Percentiles rank a stretch among this genome's conserved stretches.
Conservation (phyloP, 176 grass and related monocot species). For the Carex cristatella region DNA sequence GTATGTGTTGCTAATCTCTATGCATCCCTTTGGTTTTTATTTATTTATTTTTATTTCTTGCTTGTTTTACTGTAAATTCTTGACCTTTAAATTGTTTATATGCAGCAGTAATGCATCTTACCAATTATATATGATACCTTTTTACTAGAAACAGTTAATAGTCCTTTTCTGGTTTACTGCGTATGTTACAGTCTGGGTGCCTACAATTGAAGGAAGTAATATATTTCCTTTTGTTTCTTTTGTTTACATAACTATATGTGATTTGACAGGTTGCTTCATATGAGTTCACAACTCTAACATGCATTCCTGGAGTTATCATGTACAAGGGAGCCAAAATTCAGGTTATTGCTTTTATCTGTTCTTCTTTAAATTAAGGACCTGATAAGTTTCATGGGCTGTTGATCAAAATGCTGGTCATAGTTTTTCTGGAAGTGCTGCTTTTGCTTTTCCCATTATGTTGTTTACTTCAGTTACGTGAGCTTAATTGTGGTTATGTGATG, state of each 20-base stretch:
- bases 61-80: background rate
- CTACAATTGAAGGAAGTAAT: background rate
- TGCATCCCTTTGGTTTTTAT: background rate
- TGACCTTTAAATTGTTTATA: background rate
- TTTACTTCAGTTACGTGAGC: background rate
- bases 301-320: conserved; percentile 89
- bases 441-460: background rate
- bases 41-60: conserved; percentile 22
- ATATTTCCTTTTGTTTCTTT: background rate
- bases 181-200: background rate
- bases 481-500: background rate
- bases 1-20: conserved; percentile 34
- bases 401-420: background rate
- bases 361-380: background rate
- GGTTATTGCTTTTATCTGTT: conserved; percentile 31
- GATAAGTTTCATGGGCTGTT: background rate
- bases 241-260: conserved; percentile 1
- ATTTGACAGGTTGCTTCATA: conserved; percentile 78
- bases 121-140: background rate
- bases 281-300: conserved; percentile 94
- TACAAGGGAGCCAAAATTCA: conserved; percentile 94
- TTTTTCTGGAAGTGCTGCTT: background rate
- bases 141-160: background rate
- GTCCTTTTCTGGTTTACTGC: background rate
- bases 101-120: background rate